Evolutionary conservation across 192 early-diverging fungal genomes (phyloP).

Genomic region (Coemansia sp.): DNA sequence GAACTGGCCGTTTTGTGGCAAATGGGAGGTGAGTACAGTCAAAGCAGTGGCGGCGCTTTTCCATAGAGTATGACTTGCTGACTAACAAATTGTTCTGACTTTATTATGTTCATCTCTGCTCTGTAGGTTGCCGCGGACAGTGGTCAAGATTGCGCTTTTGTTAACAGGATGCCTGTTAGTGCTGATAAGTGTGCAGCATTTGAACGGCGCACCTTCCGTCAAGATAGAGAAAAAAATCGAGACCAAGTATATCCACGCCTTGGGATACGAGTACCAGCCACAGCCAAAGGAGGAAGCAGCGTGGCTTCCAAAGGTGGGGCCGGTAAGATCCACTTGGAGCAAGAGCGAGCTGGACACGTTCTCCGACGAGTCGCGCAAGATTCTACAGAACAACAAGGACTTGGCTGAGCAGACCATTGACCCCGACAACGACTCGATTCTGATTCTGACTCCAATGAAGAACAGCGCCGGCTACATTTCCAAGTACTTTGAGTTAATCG

Average conservation of each 20-base stretch:
- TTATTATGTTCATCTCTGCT: not conserved
- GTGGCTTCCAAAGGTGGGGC: constrained; percentile 22
- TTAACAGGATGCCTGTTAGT: constrained; percentile 5
- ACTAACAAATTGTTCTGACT: not conserved
- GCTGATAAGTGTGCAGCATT: not conserved
- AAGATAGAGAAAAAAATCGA: not conserved
- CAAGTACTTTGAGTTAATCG: constrained; percentile 59
- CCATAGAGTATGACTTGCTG: not conserved
- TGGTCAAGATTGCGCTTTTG: constrained; percentile 1
- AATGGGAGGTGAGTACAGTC: not conserved
- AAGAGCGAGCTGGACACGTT: not conserved
- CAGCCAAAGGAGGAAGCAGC: constrained; percentile 22
- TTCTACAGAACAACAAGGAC: constrained; percentile 26
- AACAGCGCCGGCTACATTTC: constrained; percentile 58
- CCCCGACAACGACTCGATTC: constrained; percentile 34
- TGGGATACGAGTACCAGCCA: constrained; percentile 26
- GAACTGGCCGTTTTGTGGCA: not conserved
- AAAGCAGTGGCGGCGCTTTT: not conserved
- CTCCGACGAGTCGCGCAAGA: constrained; percentile 25
- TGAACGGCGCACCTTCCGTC: not conserved
- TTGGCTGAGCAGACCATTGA: constrained; percentile 24
- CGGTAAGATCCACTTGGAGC: not conserved
- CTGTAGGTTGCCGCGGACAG: no score
- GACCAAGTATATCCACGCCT: constrained; percentile 23
- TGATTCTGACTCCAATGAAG: constrained; percentile 69